These are phyloP conservation scores for Sporothrix inflata DNA, from an alignment of 2,329 filamentous ascomycete genomes.

Conservation along the genomic window DNA sequence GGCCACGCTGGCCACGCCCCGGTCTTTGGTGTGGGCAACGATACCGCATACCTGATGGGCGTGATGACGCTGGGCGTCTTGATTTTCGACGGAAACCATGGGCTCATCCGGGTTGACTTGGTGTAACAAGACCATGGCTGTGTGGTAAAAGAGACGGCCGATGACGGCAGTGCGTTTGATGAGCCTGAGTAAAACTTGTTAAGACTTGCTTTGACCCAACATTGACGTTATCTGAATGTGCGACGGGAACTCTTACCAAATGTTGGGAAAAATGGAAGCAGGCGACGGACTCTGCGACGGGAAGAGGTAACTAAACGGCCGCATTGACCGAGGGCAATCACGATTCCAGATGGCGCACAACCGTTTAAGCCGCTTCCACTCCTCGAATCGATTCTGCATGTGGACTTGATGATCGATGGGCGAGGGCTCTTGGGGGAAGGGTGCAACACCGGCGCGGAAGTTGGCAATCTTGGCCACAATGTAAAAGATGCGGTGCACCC, in stretches of 20 bases:
- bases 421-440: slow-evolving; percentile 58
- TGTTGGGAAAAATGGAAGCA: slow-evolving; percentile 79
- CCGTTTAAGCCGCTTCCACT: slow-evolving; percentile 81
- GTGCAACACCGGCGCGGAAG: slow-evolving; percentile 72
- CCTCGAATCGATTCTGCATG: slow-evolving; percentile 65
- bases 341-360: slow-evolving; percentile 83
- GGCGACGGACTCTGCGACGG: slow-evolving; percentile 58
- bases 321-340: slow-evolving; percentile 81
- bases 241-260: slow-evolving; percentile 64
- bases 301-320: slow-evolving; percentile 77
- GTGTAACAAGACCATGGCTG: slow-evolving; percentile 76
- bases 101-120: slow-evolving; percentile 75
- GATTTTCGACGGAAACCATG: slow-evolving; percentile 67
- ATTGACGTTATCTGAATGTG: neutral
- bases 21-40: slow-evolving; percentile 79
- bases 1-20: slow-evolving; percentile 76
- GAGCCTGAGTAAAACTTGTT: slow-evolving; percentile 56
- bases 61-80: slow-evolving; percentile 70
- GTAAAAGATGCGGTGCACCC: slow-evolving; percentile 88
- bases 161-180: slow-evolving; percentile 81
- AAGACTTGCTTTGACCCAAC: neutral
- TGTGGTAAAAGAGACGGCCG: slow-evolving; percentile 86
- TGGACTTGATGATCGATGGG: slow-evolving; percentile 66
- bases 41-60: slow-evolving; percentile 89
- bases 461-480: slow-evolving; percentile 86